These are phyloP conservation scores for Gastrolobium bilobum DNA, from an alignment of 306 rosid species.

Conservation along the genomic window DNA sequence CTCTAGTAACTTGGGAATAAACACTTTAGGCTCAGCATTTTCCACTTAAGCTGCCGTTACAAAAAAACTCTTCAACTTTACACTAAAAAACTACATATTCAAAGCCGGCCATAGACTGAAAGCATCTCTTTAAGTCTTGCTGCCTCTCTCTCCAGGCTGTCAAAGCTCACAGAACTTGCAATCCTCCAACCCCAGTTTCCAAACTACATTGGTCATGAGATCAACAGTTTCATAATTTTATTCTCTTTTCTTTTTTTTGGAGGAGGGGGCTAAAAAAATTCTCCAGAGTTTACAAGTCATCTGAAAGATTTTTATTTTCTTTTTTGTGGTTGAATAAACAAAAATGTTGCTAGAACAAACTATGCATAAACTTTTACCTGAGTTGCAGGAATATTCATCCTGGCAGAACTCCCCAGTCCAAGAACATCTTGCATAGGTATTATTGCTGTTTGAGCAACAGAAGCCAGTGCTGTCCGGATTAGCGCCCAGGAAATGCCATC, in stretches of 20 bases:
- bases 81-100: conserved; percentile 45
- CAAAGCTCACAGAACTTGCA: conserved; percentile 73
- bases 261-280: not conserved
- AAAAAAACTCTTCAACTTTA: conserved; percentile 38
- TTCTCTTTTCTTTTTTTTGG: not conserved
- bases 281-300: conserved; percentile 11
- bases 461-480: conserved; percentile 67
- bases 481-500: conserved; percentile 83
- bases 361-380: conserved; percentile 68
- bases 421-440: conserved; percentile 95
- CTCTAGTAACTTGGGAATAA: conserved; percentile 8
- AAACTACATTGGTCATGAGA: conserved; percentile 58
- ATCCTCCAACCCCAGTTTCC: conserved; percentile 99
- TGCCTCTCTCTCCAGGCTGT: conserved; percentile 76
- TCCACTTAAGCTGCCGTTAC: conserved; percentile 17
- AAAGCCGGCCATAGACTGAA: conserved; percentile 80
- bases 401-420: conserved; percentile 79
- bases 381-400: conserved; percentile 99
- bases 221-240: conserved; percentile 42
- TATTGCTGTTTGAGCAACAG: conserved; percentile 87
- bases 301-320: not conserved
- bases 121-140: conserved; percentile 66
- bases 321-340: conserved; percentile 2
- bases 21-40: not conserved
- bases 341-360: conserved; percentile 19